Evolutionary conservation across 495 filamentous ascomycete species (phyloP), one percentile per base, ranked within the genome.

Genomic region (Pseudoneurospora amorphoporcata): DNA sequence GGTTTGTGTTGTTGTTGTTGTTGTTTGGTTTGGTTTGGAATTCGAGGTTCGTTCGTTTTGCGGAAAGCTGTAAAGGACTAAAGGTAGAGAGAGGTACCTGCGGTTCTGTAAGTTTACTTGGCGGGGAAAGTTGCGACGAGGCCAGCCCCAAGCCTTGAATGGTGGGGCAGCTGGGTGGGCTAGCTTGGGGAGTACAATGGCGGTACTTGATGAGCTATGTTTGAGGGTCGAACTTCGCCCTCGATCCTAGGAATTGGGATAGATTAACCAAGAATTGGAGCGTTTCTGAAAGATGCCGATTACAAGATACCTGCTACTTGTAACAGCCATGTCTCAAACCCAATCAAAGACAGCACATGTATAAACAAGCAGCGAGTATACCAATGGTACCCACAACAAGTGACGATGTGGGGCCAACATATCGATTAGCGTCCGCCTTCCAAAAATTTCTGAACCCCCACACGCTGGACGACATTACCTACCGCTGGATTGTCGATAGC

Each of bases 401-500:
- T 65, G 53, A 65, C 53, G 29, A 65, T 65, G 53, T 65, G 53
- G 53, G 53, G 53, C 53, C 14, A 16, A 2, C 53, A 17, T 65
- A 65, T 65, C 53, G 53, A 65, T 65, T 65, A 65, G 53, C 53
- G 53, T 65, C 53, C 53, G 53, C 53, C 53, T 65, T 65, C 53
- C 53, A 65, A 65, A 65, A 65, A 65, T 35, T 65, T 65, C 53
- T 65, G 53, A 65, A 35, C 53, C 53, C 53, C 53, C 53, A 65
- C 53, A 65, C 29, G 53, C 53, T 65, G 29, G 53, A 65, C 53
- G 53, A 65, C 53, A 61, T 65, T 61, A 65, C 29, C 53, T 23
- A 29, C 17, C 53, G 53, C 53, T 65, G 23, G 53, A 17, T 73
- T 76, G 47, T 68, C 47, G 39, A 53, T n/a, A 29, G 45, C 70